Conservation (phyloP, 352 stramenopile genomes). For the Globisporangium ultimum region DNA sequence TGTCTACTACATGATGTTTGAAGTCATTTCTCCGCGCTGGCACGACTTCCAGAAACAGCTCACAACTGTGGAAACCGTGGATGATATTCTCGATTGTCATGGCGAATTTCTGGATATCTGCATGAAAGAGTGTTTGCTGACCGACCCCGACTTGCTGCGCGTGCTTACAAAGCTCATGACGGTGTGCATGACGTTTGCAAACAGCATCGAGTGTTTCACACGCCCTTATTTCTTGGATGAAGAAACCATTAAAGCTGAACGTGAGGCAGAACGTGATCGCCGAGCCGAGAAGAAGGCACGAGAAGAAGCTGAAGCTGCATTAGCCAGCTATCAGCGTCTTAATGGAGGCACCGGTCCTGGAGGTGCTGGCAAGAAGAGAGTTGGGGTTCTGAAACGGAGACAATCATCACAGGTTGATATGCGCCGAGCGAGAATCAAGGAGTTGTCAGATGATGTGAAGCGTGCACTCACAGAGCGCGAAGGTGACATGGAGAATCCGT, state of each 20-base stretch:
- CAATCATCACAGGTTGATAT: constrained; percentile 79
- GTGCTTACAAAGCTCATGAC: constrained; percentile 96
- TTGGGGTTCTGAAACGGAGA: constrained; percentile 40
- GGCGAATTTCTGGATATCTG: constrained; percentile 95
- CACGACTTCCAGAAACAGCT: constrained; percentile 89
- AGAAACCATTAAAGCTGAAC: constrained; percentile 82
- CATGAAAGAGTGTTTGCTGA: constrained; percentile 97
- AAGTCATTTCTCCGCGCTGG: constrained; percentile 94
- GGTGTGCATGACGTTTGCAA: constrained; percentile 93
- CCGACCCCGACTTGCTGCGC: constrained; percentile 92
- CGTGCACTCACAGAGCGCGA: constrained; percentile 64
- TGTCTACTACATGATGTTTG: constrained; percentile 98
- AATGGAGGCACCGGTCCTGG: constrained; percentile 12
- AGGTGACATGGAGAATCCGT: constrained; percentile 67
- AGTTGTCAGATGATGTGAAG: constrained; percentile 75
- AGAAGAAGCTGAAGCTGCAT: constrained; percentile 72
- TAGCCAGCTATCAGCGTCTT: constrained; percentile 52
- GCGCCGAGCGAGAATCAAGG: constrained; percentile 74
- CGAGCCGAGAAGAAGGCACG: constrained; percentile 76
- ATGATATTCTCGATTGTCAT: constrained; percentile 95
- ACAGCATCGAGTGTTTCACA: constrained; percentile 92
- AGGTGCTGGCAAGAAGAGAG: constrained; percentile 46
- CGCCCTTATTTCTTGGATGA: constrained; percentile 80
- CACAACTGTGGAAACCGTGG: constrained; percentile 77
- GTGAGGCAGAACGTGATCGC: constrained; percentile 70